These are phyloP conservation scores for Fusarium robinianum DNA, from an alignment of 2,329 filamentous ascomycete genomes.

Conservation along the genomic window DNA sequence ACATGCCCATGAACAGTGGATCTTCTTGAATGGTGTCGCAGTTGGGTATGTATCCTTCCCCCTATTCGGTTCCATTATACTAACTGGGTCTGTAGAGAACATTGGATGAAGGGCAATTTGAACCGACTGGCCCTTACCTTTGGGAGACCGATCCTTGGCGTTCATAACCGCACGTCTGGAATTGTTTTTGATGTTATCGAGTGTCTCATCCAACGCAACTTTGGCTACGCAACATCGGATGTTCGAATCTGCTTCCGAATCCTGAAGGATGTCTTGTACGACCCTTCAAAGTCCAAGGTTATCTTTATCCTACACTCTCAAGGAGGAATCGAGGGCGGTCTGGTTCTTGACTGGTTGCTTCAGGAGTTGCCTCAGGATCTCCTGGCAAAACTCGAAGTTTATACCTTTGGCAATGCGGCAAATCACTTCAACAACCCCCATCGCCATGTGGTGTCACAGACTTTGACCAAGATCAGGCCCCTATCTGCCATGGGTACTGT, in stretches of 20 bases:
- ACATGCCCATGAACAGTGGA: conserved; percentile 70
- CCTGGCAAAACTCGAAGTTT: conserved; percentile 72
- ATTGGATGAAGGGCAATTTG: conserved; percentile 73
- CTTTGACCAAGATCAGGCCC: conserved; percentile 41
- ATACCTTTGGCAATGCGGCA: conserved; percentile 77
- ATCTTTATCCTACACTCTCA: conserved; percentile 78
- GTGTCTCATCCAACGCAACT: conserved; percentile 76
- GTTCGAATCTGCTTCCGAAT: conserved; percentile 64
- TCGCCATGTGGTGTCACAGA: conserved; percentile 53
- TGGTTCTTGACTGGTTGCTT: conserved; percentile 77
- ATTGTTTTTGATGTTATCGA: conserved; percentile 78
- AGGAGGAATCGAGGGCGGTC: conserved; percentile 72
- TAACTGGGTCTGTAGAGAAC: conserved; percentile 47
- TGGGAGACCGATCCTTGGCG: conserved; percentile 69
- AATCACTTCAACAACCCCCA: conserved; percentile 83
- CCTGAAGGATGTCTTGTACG: conserved; percentile 66
- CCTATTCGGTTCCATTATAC: not conserved
- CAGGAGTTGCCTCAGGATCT: conserved; percentile 70
- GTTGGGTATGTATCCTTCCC: conserved; percentile 53
- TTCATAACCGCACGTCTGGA: conserved; percentile 77
- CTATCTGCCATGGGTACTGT: conserved; percentile 41
- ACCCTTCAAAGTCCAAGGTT: conserved; percentile 67
- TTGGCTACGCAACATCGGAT: conserved; percentile 72
- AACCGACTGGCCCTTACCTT: conserved; percentile 74
- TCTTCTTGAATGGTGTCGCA: conserved; percentile 78